Base-by-base conservation (phyloP, 2,329 filamentous ascomycete species). In the Raffaelea albimanens region DNA sequence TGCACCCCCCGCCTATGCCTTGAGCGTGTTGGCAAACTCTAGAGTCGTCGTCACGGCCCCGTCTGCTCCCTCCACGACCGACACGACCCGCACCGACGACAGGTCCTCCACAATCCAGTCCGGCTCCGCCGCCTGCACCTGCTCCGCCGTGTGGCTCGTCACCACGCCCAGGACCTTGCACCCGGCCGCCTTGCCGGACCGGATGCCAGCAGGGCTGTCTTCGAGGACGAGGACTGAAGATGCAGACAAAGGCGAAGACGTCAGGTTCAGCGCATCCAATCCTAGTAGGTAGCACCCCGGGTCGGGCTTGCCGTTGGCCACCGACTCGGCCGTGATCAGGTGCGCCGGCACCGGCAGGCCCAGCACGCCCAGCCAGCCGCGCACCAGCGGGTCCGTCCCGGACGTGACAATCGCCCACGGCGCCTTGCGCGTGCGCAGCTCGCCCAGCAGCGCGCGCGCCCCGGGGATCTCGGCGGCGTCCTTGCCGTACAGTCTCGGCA, bases 331-430 rank as follows among this genome's bases (percentile, higher is more conserved):
- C 7, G 83, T 82, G 52, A 91, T 76, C 44, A 90, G 71, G 57
- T 81, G 72, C 53, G 76, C 68, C 1, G 85, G 86, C 36, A 67
- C 68, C 14, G 84, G 78, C 46, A 91, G 75, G 34, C 72, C 66
- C 50, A 89, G 71, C 29, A 80, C 77, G 34, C 74, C 67, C 41
- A 90, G 73, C 86, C 86, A 91, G 53, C 85, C 86, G 43, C 69
- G 70, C 7, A 89, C 77, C 11, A 91, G 75, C 52, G 70, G 80
- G 45, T 68, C 61, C 2, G 83, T 87, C 39, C 85, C 86, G 1
- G 83, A 88, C 0, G 81, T 85, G 49, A 90, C 90, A 56, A 97
- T 94, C 44, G 87, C 86, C 93, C 91, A 97, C 47, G 82, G 83
- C 3, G 77, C 78, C 39, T 69, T 65, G 45, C 69, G 69, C 34